Conservation (phyloP, 352 stramenopile genomes). For the Phytophthora macrochlamydospora region DNA sequence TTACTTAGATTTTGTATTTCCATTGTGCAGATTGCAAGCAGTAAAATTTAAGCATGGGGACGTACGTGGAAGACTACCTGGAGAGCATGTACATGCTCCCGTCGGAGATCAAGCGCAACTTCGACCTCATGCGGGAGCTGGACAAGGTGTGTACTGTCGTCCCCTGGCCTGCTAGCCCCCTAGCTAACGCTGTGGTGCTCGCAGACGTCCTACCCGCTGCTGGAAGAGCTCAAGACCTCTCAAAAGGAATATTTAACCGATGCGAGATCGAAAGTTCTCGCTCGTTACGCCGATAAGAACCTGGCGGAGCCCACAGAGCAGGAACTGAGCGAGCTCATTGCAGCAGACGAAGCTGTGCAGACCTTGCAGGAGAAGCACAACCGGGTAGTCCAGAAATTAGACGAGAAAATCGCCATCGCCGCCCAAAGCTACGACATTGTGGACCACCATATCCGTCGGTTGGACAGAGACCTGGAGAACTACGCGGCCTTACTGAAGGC, state of each 20-base stretch:
- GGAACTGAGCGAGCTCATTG: slow-evolving; percentile 73
- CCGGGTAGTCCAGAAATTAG: slow-evolving; percentile 82
- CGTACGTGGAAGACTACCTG: slow-evolving; percentile 87
- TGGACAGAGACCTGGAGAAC: slow-evolving; percentile 79
- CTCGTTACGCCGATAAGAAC: slow-evolving; percentile 54
- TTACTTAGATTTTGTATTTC: no score
- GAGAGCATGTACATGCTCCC: slow-evolving; percentile 90
- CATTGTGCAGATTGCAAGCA: no score
- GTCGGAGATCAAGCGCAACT: slow-evolving; percentile 91
- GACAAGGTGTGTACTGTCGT: slow-evolving; percentile 61
- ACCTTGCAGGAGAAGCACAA: slow-evolving; percentile 64
- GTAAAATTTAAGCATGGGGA: slow-evolving; percentile 56
- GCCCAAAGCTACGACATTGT: slow-evolving; percentile 88
- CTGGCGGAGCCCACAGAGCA: slow-evolving; percentile 59
- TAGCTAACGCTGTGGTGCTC: neutral
- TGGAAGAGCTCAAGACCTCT: slow-evolving; percentile 72
- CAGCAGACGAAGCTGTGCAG: slow-evolving; percentile 49
- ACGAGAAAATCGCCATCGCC: slow-evolving; percentile 89
- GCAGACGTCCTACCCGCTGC: slow-evolving; percentile 76
- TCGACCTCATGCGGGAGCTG: slow-evolving; percentile 88
- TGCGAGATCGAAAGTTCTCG: slow-evolving; percentile 67
- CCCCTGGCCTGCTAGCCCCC: neutral
- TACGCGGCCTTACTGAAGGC: slow-evolving; percentile 74
- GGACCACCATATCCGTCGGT: slow-evolving; percentile 83
- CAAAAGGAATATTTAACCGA: slow-evolving; percentile 69